Evolutionary conservation across 2,329 filamentous ascomycete genomes (phyloP).

Genomic region (Cladorrhinum sp.): DNA sequence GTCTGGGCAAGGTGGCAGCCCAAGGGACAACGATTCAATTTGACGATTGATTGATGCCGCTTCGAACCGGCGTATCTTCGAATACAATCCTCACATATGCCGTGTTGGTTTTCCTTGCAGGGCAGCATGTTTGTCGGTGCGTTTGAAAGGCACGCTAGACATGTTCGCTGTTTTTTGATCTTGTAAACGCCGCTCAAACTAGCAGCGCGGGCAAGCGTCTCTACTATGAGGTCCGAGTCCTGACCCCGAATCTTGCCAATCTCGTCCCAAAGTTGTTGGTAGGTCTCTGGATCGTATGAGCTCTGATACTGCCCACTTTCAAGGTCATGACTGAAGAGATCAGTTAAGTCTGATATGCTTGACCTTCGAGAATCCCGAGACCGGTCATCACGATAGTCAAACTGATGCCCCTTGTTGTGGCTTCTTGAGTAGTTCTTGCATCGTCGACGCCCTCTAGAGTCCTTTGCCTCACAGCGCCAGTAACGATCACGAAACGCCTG

Average conservation of each 20-base stretch:
- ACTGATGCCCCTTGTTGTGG: constrained; percentile 18
- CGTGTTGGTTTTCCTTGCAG: constrained; percentile 12
- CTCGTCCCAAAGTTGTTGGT: constrained; percentile 9
- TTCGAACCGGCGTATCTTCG: constrained; percentile 2
- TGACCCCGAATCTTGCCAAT: neutral
- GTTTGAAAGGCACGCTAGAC: constrained; percentile 12
- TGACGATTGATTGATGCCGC: constrained; percentile 1
- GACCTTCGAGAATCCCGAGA: neutral
- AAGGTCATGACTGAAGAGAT: constrained; percentile 3
- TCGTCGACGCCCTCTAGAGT: constrained; percentile 4
- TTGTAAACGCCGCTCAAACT: neutral
- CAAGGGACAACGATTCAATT: constrained; percentile 12
- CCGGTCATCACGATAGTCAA: neutral
- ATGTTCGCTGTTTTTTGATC: constrained; percentile 14
- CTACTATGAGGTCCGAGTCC: neutral
- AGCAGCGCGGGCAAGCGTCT: constrained; percentile 7
- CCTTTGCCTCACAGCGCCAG: constrained; percentile 16
- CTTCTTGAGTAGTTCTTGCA: constrained; percentile 15
- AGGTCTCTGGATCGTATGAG: constrained; percentile 9
- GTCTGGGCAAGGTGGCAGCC: constrained; percentile 7
- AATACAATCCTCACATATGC: constrained; percentile 17
- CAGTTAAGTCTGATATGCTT: neutral
- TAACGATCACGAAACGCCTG: constrained; percentile 12
- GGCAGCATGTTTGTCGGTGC: constrained; percentile 16
- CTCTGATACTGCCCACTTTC: neutral